Evolutionary conservation across 192 early-diverging fungal species (phyloP), one percentile per base, ranked within the genome.

Genomic region (Gonapodya prolifera): DNA sequence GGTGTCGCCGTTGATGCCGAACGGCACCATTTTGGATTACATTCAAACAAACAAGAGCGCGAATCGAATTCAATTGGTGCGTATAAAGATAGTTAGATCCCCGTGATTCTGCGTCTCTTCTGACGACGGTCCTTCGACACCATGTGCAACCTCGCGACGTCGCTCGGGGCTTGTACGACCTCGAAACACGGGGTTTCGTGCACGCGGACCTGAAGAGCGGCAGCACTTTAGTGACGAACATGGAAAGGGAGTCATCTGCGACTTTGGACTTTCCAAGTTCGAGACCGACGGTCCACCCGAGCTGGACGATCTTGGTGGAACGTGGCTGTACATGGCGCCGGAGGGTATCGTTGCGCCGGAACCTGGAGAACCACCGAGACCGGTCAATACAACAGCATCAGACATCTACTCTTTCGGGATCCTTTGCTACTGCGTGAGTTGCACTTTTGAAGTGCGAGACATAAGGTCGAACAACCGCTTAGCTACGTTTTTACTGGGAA

Each of bases 261-360:
- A 73, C 71, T 73, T 73, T 32, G 71, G 71, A 29, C 71, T 73
- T 32, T 73, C 71, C 71, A 73, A 73, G 71, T 73, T 73, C 31
- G n/a, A n/a, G n/a, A n/a, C n/a, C n/a, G n/a, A n/a, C n/a, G n/a
- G n/a, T n/a, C n/a, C n/a, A n/a, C n/a, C n/a, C n/a, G n/a, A n/a
- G n/a, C n/a, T n/a, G n/a, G 71, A 73, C 18, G 71, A 8, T 13
- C 2, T 29, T 2, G 2, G 18, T 32, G 71, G 71, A 32, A 73
- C 71, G 2, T 2, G 2, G 18, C 2, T 18, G 28, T 73, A 30
- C 71, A 73, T 73, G 71, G 71, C 16, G 16, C 71, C 71, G 28
- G 71, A 73, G 71, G 8, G 18, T 8, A 16, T 73, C 8, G 8
- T 8, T 8, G 8, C 23, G 8, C 23, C 23, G 8, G 29, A 16